phyloP scores from a whole-genome alignment of 495 filamentous ascomycete genomes.

The Penicillium canescens region DNA sequence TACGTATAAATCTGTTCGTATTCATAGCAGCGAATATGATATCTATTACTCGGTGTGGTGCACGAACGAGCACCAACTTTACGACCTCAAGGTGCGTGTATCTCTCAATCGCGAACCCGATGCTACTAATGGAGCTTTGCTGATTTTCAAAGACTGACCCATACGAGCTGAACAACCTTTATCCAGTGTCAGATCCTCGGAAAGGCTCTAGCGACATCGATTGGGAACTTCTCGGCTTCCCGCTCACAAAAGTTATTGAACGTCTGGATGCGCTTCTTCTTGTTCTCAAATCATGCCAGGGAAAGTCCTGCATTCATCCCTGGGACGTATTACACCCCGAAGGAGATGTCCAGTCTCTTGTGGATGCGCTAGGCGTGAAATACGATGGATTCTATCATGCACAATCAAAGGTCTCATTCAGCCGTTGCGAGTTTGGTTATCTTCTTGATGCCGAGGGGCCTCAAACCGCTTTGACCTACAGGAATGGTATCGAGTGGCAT shows the following conservation, averaged over 20 bases:
- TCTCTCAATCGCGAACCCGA: too few species aligned
- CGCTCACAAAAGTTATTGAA: conserved; percentile 44
- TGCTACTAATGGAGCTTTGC: neutral
- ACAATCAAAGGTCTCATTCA: conserved; percentile 51
- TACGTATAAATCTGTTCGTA: conserved; percentile 63
- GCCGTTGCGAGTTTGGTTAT: conserved; percentile 61
- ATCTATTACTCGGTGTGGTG: conserved; percentile 69
- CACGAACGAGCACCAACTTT: conserved; percentile 63
- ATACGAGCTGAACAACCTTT: conserved; percentile 60
- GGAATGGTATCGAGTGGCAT: too few species aligned
- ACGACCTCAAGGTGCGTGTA: conserved; percentile 54
- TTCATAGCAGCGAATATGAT: conserved; percentile 53
- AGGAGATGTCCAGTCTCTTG: conserved; percentile 36
- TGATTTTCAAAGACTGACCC: conserved; percentile 52
- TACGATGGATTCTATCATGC: conserved; percentile 60
- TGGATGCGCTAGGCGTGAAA: conserved; percentile 41
- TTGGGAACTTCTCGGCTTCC: conserved; percentile 32
- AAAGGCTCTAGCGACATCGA: too few species aligned
- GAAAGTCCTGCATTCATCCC: conserved; percentile 53
- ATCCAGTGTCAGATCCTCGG: conserved; percentile 27
- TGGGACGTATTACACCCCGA: conserved; percentile 60
- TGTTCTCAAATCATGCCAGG: conserved; percentile 65
- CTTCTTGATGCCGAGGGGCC: conserved; percentile 62
- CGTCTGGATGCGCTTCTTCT: conserved; percentile 63
- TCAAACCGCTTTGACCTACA: too few species aligned